Conservation (phyloP, 192 early-diverging fungal species). For the Ramicandelaber brevisporus region DNA sequence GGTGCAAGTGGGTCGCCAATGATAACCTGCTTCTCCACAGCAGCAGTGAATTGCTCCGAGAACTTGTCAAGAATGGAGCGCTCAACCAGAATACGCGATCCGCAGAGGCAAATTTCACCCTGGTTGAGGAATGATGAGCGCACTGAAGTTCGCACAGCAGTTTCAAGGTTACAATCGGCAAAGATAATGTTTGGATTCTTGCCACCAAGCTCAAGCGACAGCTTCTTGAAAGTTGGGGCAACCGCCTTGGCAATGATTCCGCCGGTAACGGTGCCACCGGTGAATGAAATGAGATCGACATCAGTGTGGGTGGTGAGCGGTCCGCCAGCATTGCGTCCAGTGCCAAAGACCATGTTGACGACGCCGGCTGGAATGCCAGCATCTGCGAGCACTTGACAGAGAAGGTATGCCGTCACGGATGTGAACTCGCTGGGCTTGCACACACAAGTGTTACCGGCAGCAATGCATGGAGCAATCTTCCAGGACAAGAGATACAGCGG, state of each 20-base stretch:
- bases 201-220: conserved; percentile 63
- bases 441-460: conserved; percentile 45
- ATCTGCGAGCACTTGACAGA: conserved; percentile 31
- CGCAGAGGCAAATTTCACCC: conserved; percentile 59
- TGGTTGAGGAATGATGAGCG: conserved; percentile 38
- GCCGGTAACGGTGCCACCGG: conserved; percentile 44
- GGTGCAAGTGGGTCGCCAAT: conserved; percentile 44
- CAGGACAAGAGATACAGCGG: conserved; percentile 44
- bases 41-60: conserved; percentile 21
- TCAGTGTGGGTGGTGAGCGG: conserved; percentile 39
- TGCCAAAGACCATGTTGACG: conserved; percentile 65
- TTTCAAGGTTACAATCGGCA: conserved; percentile 45
- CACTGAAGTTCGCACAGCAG: conserved; percentile 37
- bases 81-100: conserved; percentile 59
- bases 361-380: conserved; percentile 60
- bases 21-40: conserved; percentile 15
- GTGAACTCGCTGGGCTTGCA: conserved; percentile 57
- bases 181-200: conserved; percentile 63
- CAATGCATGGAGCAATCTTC: conserved; percentile 64
- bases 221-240: conserved; percentile 42
- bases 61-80: conserved; percentile 34
- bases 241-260: conserved; percentile 25
- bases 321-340: conserved; percentile 32
- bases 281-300: conserved; percentile 50
- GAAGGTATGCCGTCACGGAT: conserved; percentile 28